Evolutionary conservation across 306 rosid species (phyloP).

Genomic region (Lathyrus sativus): DNA sequence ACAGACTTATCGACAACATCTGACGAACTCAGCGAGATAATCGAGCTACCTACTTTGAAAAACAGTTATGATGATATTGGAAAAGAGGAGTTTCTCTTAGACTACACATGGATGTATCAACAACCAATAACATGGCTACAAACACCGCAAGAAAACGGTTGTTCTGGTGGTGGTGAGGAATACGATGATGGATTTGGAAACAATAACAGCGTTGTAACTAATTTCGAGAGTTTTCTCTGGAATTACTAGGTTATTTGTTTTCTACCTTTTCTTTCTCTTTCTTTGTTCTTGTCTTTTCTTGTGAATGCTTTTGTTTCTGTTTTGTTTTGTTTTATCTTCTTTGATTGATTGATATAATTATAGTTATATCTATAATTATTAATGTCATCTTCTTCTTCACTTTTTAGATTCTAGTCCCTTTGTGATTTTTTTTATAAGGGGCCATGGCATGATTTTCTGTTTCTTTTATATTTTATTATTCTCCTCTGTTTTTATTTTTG

Average conservation of each 20-base stretch:
- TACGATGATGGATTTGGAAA: constrained; percentile 20
- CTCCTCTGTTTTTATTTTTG: not conserved
- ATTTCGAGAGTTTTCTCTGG: constrained; percentile 55
- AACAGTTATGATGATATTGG: constrained; percentile 40
- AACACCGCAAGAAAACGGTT: constrained; percentile 40
- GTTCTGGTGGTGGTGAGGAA: not conserved
- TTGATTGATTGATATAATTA: constrained; percentile 9
- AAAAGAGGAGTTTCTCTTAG: constrained; percentile 65
- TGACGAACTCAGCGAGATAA: constrained; percentile 73
- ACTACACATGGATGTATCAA: constrained; percentile 65
- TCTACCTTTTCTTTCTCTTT: not conserved
- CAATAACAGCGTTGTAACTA: constrained; percentile 21
- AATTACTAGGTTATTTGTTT: constrained; percentile 35
- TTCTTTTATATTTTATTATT: not conserved
- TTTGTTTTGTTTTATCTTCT: not conserved
- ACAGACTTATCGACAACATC: constrained; percentile 41
- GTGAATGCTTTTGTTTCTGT: constrained; percentile 4
- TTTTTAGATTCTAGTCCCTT: constrained; percentile 34
- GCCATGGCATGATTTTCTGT: constrained; percentile 12
- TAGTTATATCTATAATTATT: constrained; percentile 8
- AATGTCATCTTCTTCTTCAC: not conserved
- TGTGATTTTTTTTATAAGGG: constrained; percentile 43
- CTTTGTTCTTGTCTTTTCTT: not conserved
- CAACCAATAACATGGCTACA: constrained; percentile 46
- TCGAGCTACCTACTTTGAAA: constrained; percentile 70